A percentile compares a stretch with the other conserved stretches of the same genome.
phyloP scores from a whole-genome alignment of 352 stramenopile genomes.

The Phytopythium aichiense region DNA sequence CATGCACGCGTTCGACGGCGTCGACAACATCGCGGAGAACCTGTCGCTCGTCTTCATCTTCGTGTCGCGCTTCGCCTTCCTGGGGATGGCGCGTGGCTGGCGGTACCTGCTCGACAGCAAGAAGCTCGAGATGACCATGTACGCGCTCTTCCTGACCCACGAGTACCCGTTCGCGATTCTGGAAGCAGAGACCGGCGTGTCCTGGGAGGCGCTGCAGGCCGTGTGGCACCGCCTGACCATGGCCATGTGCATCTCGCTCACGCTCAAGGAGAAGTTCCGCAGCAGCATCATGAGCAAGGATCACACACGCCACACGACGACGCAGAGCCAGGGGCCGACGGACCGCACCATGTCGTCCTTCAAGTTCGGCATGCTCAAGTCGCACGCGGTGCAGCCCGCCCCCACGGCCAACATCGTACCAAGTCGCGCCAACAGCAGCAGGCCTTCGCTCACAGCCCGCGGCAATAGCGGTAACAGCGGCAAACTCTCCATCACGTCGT shows the following conservation, averaged over 20 bases:
- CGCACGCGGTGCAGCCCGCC: not conserved
- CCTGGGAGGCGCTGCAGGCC: slow-evolving; percentile 26
- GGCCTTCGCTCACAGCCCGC: not conserved
- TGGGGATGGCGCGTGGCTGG: slow-evolving; percentile 15
- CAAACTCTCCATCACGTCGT: too few relatives aligned
- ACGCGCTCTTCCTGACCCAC: slow-evolving; percentile 26
- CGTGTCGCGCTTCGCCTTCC: slow-evolving; percentile 25
- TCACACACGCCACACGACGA: not conserved
- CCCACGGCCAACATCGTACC: not conserved
- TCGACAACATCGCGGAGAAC: slow-evolving; percentile 19
- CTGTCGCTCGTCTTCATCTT: slow-evolving; percentile 19
- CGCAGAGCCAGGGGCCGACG: not conserved
- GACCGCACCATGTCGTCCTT: slow-evolving; percentile 1
- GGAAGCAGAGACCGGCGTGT: slow-evolving; percentile 12
- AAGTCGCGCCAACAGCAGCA: not conserved
- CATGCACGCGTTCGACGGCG: not conserved
- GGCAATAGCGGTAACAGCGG: too few relatives aligned
- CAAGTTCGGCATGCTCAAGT: not conserved
- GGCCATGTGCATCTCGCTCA: slow-evolving; percentile 15
- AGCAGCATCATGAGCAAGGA: slow-evolving; percentile 2
- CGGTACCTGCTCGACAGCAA: slow-evolving; percentile 5
- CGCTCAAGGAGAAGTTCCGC: slow-evolving; percentile 9
- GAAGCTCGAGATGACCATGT: slow-evolving; percentile 15
- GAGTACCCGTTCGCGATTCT: slow-evolving; percentile 37
- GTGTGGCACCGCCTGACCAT: slow-evolving; percentile 26